These are phyloP conservation scores for Pterocarpus santalinus DNA, from an alignment of 306 rosid species.

Conservation along the genomic window DNA sequence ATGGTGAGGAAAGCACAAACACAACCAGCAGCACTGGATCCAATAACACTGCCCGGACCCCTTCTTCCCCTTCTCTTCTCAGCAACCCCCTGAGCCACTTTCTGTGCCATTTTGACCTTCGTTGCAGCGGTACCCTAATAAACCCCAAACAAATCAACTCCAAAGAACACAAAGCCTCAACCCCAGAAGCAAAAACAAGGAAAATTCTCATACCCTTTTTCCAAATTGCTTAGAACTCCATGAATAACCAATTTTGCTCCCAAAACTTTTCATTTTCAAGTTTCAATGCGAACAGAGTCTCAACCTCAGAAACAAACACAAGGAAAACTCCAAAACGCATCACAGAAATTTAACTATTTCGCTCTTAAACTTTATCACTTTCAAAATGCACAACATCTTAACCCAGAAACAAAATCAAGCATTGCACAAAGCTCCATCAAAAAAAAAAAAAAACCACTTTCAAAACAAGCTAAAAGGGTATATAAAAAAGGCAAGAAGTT, in stretches of 20 bases:
- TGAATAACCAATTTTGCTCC: constrained; percentile 5
- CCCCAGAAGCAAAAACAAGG: constrained; percentile 29
- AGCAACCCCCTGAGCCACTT: constrained; percentile 93
- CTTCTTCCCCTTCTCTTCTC: constrained; percentile 97
- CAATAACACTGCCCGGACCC: constrained; percentile 95
- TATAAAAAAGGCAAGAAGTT: too few relatives aligned
- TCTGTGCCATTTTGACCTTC: constrained; percentile 90
- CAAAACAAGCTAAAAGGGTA: too few relatives aligned
- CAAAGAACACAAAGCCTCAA: constrained; percentile 41
- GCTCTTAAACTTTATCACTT: not conserved
- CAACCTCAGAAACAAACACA: constrained; percentile 10
- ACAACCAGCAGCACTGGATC: constrained; percentile 99
- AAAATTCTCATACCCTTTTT: constrained; percentile 7
- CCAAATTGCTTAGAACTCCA: constrained; percentile 35
- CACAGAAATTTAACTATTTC: constrained; percentile 6
- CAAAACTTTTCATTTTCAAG: not conserved
- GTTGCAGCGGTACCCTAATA: constrained; percentile 91
- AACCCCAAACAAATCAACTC: constrained; percentile 47
- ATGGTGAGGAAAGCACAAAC: constrained; percentile 81
- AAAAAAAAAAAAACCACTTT: not conserved
- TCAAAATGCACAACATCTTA: not conserved
- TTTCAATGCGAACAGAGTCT: not conserved
- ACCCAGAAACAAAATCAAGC: not conserved
- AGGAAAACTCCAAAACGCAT: not conserved
- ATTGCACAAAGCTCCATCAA: not conserved